A percentile compares a stretch with the other conserved stretches of the same genome.
These are phyloP conservation scores for Volvox reticuliferus DNA, from an alignment of 139 green algal species.

Conservation along the genomic window DNA sequence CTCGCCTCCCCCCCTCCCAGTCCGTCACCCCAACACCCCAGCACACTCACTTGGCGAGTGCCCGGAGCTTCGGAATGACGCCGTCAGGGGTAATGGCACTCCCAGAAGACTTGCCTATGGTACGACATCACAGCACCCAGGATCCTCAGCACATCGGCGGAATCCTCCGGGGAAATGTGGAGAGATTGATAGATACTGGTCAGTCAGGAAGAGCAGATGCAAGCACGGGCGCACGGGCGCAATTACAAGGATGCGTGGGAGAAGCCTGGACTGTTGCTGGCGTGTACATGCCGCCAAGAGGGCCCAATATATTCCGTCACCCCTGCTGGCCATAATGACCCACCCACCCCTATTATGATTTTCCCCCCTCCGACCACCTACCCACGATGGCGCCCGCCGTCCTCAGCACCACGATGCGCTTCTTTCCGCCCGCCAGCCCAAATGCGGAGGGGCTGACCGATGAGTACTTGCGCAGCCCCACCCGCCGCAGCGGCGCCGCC, in stretches of 20 bases:
- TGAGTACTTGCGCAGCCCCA: conserved; percentile 77
- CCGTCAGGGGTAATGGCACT: conserved; percentile 63
- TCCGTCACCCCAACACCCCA: not conserved
- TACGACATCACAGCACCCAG: not conserved
- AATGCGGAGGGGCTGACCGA: conserved; percentile 77
- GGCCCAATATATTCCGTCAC: too few species aligned
- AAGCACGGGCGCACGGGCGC: too few species aligned
- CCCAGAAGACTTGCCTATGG: conserved; percentile 36
- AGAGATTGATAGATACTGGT: too few species aligned
- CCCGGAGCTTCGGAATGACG: conserved; percentile 68
- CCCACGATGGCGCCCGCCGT: conserved; percentile 81
- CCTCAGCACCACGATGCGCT: conserved; percentile 89
- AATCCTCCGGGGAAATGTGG: too few species aligned
- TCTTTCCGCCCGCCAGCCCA: conserved; percentile 67
- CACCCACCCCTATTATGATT: too few species aligned
- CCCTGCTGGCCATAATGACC: too few species aligned
- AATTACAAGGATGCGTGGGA: too few species aligned
- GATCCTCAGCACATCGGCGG: too few species aligned
- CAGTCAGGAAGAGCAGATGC: too few species aligned
- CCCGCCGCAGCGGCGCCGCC: conserved; percentile 53
- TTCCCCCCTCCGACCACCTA: conserved; percentile 6
- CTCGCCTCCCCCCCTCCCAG: not conserved
- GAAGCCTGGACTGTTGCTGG: too few species aligned
- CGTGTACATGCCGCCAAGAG: too few species aligned
- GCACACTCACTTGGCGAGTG: conserved; percentile 62